Evolutionary conservation across 2,329 filamentous ascomycete species (phyloP).

Genomic region (Leptodontidium sp.): DNA sequence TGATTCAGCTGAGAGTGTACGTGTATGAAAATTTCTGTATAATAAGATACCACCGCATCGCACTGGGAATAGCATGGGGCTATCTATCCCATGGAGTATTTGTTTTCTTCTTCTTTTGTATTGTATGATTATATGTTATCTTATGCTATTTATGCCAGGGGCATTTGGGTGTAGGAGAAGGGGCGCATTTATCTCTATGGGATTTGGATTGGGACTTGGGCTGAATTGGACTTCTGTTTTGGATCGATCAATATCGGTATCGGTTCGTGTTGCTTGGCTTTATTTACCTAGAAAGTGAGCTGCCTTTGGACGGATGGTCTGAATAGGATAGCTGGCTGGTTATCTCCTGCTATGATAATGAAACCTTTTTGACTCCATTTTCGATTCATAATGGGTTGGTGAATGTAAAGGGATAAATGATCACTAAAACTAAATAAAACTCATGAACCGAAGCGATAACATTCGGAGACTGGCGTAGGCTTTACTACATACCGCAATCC

Average conservation of each 20-base stretch:
- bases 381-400: not conserved
- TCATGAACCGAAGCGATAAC: too few relatives aligned
- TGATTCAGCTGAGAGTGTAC: conserved; percentile 5
- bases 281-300: not conserved
- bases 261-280: not conserved
- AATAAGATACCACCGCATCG: conserved; percentile 22
- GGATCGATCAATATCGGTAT: not conserved
- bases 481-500: too few relatives aligned
- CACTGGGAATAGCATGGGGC: conserved; percentile 10
- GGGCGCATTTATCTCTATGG: not conserved
- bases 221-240: not conserved
- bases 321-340: conserved; percentile 17
- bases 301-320: not conserved
- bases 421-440: too few relatives aligned
- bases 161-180: not conserved
- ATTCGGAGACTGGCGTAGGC: too few relatives aligned
- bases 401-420: too few relatives aligned
- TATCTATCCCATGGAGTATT: conserved; percentile 8
- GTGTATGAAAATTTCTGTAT: conserved; percentile 23
- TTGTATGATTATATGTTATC: not conserved
- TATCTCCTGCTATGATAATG: conserved; percentile 9
- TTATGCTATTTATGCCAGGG: not conserved
- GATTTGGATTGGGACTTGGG: not conserved
- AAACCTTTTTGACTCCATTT: conserved; percentile 11
- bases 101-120: not conserved